Conservation (phyloP, 176 grass and related monocot species). For the Musa schizocarpa region DNA sequence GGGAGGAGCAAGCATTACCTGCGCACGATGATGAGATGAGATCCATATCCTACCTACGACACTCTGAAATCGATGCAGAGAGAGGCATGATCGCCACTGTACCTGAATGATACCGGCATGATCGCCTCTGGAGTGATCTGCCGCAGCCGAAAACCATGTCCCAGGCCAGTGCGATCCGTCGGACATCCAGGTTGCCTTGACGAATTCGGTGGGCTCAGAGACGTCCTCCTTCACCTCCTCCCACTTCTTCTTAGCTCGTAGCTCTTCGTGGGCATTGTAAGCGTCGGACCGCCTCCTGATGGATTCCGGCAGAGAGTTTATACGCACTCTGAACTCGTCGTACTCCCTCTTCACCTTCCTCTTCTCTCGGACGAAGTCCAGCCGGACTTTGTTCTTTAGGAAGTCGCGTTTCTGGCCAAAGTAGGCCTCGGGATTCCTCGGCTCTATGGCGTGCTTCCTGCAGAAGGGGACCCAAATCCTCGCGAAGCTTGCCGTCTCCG, state of each 20-base stretch:
- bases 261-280: constrained; percentile 80
- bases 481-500: constrained; percentile 78
- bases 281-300: constrained; percentile 78
- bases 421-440: constrained; percentile 66
- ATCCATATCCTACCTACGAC: background rate
- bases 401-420: constrained; percentile 65
- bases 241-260: constrained; percentile 36
- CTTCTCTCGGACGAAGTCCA: constrained; percentile 73
- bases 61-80: background rate
- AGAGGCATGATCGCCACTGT: background rate
- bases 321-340: constrained; percentile 79
- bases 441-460: constrained; percentile 79
- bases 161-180: constrained; percentile 87
- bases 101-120: constrained; percentile 95
- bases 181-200: constrained; percentile 76
- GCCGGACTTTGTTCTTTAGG: constrained; percentile 65
- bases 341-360: constrained; percentile 92
- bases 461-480: constrained; percentile 77
- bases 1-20: constrained; percentile 84
- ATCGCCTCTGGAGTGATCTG: constrained; percentile 66
- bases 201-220: background rate
- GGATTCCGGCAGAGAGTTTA: constrained; percentile 60
- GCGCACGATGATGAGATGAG: constrained; percentile 1
- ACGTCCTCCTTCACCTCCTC: constrained; percentile 26
- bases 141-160: constrained; percentile 37